Percentiles rank a stretch among this genome's conserved stretches.
phyloP scores from a whole-genome alignment of 1,284 basidiomycete genomes.

The Ustilago cynodontis region DNA sequence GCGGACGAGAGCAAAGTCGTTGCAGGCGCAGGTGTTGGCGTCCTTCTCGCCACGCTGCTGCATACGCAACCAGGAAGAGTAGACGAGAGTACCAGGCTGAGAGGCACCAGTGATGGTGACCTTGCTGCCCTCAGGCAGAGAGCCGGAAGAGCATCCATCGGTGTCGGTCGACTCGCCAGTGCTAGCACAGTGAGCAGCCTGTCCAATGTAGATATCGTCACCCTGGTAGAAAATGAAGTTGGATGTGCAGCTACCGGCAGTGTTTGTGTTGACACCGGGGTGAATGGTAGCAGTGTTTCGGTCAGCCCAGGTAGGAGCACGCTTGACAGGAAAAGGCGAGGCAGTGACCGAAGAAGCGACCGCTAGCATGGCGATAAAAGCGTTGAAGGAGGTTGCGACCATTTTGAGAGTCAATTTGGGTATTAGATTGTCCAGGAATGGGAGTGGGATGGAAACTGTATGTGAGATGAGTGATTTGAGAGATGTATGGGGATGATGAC shows the following conservation, averaged over 20 bases:
- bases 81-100: constrained; percentile 44
- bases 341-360: constrained; percentile 24
- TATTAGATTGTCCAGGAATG: background rate
- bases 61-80: constrained; percentile 56
- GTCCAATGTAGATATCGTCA: constrained; percentile 50
- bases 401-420: constrained; percentile 15
- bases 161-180: constrained; percentile 46
- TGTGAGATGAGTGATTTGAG: background rate
- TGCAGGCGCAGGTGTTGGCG: constrained; percentile 51
- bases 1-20: constrained; percentile 52
- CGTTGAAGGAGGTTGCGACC: constrained; percentile 27
- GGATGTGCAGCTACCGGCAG: constrained; percentile 51
- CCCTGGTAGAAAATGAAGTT: constrained; percentile 57
- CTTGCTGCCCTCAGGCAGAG: constrained; percentile 50
- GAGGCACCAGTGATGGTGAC: constrained; percentile 56
- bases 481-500: background rate
- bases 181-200: constrained; percentile 54
- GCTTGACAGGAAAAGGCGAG: constrained; percentile 25
- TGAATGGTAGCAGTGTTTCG: constrained; percentile 43
- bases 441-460: background rate
- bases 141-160: constrained; percentile 45
- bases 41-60: constrained; percentile 50
- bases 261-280: constrained; percentile 59
- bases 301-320: constrained; percentile 47
- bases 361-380: constrained; percentile 20